Evolutionary conservation across 2,329 filamentous ascomycete genomes (phyloP), one percentile per base, ranked within the genome.

Genomic region (Cladosporium sp.): DNA sequence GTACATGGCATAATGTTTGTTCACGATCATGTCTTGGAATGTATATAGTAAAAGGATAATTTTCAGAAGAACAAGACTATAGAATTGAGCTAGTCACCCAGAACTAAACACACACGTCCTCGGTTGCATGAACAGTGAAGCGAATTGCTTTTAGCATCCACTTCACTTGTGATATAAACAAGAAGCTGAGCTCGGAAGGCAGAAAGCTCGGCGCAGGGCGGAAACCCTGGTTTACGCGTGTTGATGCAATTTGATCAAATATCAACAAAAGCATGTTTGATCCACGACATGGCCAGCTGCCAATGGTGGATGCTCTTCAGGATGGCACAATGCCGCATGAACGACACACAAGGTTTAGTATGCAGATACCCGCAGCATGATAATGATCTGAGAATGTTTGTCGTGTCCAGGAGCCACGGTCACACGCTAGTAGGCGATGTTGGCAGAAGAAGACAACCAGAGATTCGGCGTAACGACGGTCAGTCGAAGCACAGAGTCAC

Each of bases 401-500:
- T 38, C 54, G 54, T 28, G 49, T 56, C 54, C 54, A 56, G 54
- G 19, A 28, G 36, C 6, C 9, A 25, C 28, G 37, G 52, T 14
- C 17, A 30, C 22, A 49, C 17, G 42, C 42, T 39, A 47, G 20
- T 37, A 19, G 19, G 20, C 9, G 34, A 39, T 15, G 42, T 55
- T 17, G 30, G 36, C 17, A 34, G 25, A n/a, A 15, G 19, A 28
- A 11, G 19, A 30, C 34, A 30, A 56, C 54, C 54, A 39, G 54
- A 39, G 52, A 38, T 15, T 56, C 42, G 47, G 54, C 34, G 54
- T 30, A 25, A 47, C 22, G 54, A 56, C 34, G 12, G 3, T 40
- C 42, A 56, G 34, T 56, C 54, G 54, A 28, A 49, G 54, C 42
- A 49, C 54, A 40, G 30, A 38, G 52, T 56, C 43, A 56, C 54